phyloP scores from a whole-genome alignment of 768 basidiomycete genomes.

The Boletus rex-veris region DNA sequence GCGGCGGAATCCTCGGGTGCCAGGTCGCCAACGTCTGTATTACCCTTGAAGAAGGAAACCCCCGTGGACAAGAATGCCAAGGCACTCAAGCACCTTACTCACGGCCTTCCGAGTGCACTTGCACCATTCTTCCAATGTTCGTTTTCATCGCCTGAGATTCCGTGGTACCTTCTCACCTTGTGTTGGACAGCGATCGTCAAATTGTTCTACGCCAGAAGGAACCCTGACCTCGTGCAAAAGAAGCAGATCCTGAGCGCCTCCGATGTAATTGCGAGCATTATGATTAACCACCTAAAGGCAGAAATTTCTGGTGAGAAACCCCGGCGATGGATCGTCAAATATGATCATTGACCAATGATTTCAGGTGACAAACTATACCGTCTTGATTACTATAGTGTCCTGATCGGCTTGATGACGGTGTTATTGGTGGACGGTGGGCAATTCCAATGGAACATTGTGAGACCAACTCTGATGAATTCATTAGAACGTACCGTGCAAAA shows the following conservation, averaged over 20 bases:
- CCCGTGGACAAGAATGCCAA: conserved; percentile 64
- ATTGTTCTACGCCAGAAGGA: conserved; percentile 79
- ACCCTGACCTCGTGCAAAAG: conserved; percentile 69
- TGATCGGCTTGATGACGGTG: conserved; percentile 49
- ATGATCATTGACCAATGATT: conserved; percentile 7
- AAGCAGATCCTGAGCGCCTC: conserved; percentile 75
- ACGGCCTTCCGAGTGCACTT: conserved; percentile 69
- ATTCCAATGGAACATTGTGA: background rate
- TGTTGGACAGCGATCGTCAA: conserved; percentile 68
- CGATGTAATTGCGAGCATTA: conserved; percentile 62
- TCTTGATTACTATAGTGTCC: conserved; percentile 51
- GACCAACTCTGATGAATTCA: conserved; percentile 1
- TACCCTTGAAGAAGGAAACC: conserved; percentile 39
- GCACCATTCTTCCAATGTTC: conserved; percentile 86
- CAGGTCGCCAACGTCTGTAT: conserved; percentile 22
- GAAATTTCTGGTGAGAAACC: conserved; percentile 48
- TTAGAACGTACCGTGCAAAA: conserved; percentile 74
- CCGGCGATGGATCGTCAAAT: conserved; percentile 8
- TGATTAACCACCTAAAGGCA: conserved; percentile 65
- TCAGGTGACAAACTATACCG: conserved; percentile 41
- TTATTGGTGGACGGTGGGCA: conserved; percentile 56
- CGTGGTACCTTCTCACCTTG: conserved; percentile 10
- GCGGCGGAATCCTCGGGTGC: conserved; percentile 21
- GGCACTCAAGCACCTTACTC: conserved; percentile 75
- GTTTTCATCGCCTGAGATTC: conserved; percentile 12